Conservation (phyloP, 495 filamentous ascomycete species). For the Penicillium cosmopolitanum region DNA sequence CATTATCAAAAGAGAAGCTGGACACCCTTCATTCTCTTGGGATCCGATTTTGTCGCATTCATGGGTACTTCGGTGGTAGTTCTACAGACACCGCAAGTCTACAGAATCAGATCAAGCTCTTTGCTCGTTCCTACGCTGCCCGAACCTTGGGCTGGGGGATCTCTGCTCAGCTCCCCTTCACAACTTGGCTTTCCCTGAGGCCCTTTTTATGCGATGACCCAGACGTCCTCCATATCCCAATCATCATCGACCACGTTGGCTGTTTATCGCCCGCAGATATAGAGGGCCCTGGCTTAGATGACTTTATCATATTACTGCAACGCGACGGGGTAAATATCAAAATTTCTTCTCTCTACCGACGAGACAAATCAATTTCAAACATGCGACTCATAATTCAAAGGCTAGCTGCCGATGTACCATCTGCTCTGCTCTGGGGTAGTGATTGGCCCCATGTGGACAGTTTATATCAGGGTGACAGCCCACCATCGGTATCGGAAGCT, state of each 20-base stretch:
- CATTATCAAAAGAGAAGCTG: slow-evolving; percentile 10
- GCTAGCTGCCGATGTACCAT: slow-evolving; percentile 13
- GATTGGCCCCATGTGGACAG: slow-evolving; percentile 30
- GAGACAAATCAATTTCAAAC: slow-evolving; percentile 9
- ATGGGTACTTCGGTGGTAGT: slow-evolving; percentile 11
- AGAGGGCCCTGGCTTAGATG: slow-evolving; percentile 7
- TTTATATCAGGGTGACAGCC: neutral
- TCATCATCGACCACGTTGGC: slow-evolving; percentile 26
- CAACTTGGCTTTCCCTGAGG: slow-evolving; percentile 15
- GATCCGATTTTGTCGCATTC: slow-evolving; percentile 19
- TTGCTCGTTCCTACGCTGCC: slow-evolving; percentile 16
- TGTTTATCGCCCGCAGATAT: slow-evolving; percentile 14
- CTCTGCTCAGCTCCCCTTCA: slow-evolving; percentile 20
- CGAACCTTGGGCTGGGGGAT: slow-evolving; percentile 17
- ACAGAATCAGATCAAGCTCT: slow-evolving; percentile 13
- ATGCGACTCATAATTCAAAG: slow-evolving; percentile 21
- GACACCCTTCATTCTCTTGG: slow-evolving; percentile 17
- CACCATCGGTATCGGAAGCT: neutral
- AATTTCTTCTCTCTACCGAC: slow-evolving; percentile 20
- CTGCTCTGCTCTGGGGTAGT: slow-evolving; percentile 24
- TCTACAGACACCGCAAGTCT: neutral
- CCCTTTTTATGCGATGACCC: slow-evolving; percentile 16
- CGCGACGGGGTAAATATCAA: slow-evolving; percentile 22
- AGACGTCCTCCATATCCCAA: slow-evolving; percentile 6
- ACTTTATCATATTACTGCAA: slow-evolving; percentile 16